Conservation (phyloP, 2,329 filamentous ascomycete species). For the Pseudogymnoascus verrucosus region DNA sequence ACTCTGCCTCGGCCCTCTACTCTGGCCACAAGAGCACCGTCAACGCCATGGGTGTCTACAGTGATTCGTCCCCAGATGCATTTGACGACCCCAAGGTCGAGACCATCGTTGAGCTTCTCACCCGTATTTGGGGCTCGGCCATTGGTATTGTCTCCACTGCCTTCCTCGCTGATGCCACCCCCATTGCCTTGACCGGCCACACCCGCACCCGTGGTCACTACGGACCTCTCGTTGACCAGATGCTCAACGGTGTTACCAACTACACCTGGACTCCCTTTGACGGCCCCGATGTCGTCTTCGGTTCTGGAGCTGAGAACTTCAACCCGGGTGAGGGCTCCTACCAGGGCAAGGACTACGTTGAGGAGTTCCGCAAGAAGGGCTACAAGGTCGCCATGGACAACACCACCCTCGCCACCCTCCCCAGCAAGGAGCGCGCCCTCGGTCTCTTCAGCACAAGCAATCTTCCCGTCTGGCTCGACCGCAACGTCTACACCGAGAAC, state of each 20-base stretch:
- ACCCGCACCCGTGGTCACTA: conserved; percentile 63
- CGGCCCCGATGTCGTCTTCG: conserved; percentile 75
- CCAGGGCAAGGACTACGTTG: conserved; percentile 66
- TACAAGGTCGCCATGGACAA: conserved; percentile 70
- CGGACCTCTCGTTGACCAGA: conserved; percentile 66
- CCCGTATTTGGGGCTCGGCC: conserved; percentile 55
- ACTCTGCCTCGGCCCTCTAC: conserved; percentile 75
- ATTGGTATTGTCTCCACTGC: conserved; percentile 69
- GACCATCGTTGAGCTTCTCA: conserved; percentile 71
- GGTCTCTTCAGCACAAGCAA: conserved; percentile 70
- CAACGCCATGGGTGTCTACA: conserved; percentile 72
- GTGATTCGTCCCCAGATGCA: conserved; percentile 61
- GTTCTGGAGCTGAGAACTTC: conserved; percentile 77
- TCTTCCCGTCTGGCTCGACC: conserved; percentile 79
- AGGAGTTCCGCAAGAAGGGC: conserved; percentile 60
- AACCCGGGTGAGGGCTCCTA: conserved; percentile 56
- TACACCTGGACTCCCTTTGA: conserved; percentile 71
- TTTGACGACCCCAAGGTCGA: conserved; percentile 85
- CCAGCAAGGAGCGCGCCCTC: conserved; percentile 55
- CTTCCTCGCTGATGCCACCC: conserved; percentile 73
- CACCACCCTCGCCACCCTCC: conserved; percentile 53
- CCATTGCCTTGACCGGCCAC: conserved; percentile 66
- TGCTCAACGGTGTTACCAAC: conserved; percentile 67
- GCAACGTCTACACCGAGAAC: conserved; percentile 70
- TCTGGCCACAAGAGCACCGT: conserved; percentile 77